phyloP scores from a whole-genome alignment of 495 filamentous ascomycete genomes.

The Parathielavia appendiculata region DNA sequence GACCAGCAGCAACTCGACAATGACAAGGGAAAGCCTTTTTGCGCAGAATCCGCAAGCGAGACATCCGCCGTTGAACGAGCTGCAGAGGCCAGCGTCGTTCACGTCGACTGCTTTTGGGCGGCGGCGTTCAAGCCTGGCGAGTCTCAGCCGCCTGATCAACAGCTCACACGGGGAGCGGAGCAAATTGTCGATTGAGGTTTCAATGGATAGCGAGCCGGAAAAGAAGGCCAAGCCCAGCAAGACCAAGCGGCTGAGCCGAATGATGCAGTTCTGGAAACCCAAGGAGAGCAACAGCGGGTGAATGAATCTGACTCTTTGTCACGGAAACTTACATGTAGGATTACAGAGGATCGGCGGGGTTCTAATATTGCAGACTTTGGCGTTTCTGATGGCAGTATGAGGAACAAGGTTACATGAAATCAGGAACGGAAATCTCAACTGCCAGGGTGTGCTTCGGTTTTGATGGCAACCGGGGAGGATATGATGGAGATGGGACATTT shows the following conservation, averaged over 20 bases:
- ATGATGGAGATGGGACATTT: constrained; percentile 32
- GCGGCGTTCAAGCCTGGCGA: constrained; percentile 79
- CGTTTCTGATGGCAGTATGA: constrained; percentile 42
- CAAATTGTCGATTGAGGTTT: constrained; percentile 70
- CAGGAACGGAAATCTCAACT: constrained; percentile 23
- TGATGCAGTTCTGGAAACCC: constrained; percentile 81
- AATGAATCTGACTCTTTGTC: neutral
- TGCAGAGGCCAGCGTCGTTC: constrained; percentile 63
- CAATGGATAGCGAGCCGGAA: constrained; percentile 49
- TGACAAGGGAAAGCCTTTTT: constrained; percentile 60
- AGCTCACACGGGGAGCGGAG: constrained; percentile 72
- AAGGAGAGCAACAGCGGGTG: constrained; percentile 27
- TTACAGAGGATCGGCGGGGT: constrained; percentile 16
- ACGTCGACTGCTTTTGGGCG: constrained; percentile 61
- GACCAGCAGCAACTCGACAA: constrained; percentile 80
- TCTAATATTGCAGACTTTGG: constrained; percentile 20
- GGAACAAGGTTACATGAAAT: constrained; percentile 26
- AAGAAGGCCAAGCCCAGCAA: constrained; percentile 62
- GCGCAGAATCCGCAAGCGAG: constrained; percentile 31
- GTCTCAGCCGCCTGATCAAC: constrained; percentile 76
- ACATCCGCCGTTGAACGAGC: constrained; percentile 37
- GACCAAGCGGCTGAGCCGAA: constrained; percentile 66
- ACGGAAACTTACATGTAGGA: constrained; percentile 22
- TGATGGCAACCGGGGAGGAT: constrained; percentile 17
- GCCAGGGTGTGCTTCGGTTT: constrained; percentile 20